Base-by-base conservation (phyloP, 73 alveolate genomes). In the Stentor coeruleus region DNA sequence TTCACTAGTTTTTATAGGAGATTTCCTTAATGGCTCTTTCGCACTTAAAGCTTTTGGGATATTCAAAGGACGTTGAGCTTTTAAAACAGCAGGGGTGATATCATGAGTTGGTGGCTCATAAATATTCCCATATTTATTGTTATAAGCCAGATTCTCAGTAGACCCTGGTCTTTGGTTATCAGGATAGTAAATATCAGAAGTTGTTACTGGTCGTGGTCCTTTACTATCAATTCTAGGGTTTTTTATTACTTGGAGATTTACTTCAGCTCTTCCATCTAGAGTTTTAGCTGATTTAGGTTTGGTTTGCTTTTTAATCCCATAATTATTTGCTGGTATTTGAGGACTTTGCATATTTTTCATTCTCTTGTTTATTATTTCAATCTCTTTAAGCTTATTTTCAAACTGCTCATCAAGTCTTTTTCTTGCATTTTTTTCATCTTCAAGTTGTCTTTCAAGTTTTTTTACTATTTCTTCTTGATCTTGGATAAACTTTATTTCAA, bases 401-500 rank as follows among this genome's bases (percentile, higher is more conserved):
- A 66, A 66, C 37, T 66, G 79, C 11, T 20, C n/a, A 66, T 66
- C 79, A 66, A 66, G 79, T 2, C 33, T 20, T 66, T 31, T 66
- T 66, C 79, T 66, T 66, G 79, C 79, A 20, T 66, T 66, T 66
- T 66, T 66, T 66, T 66, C 79, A 26, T 66, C n/a, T 20, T 66
- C 41, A 20, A 66, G 79, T 66, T 66, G 40, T 31, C 33, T 20
- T 31, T 66, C 41, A 2, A 66, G 79, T 1, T 2, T 66, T 66
- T 66, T 66, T 0, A 66, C 41, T 0, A 66, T 66, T 20, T 2
- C 37, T 2, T 66, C 79, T 0, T 66, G 1, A 31, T 66, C 79
- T 26, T 20, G 49, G 37, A 66, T 1, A 33, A 66, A 66, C 37
- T 31, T 66, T 26, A 66, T 33, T 1, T 66, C 79, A 20, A 66